These are phyloP conservation scores for Starmerella roubikii DNA, from an alignment of 805 yeast species.

Conservation along the genomic window DNA sequence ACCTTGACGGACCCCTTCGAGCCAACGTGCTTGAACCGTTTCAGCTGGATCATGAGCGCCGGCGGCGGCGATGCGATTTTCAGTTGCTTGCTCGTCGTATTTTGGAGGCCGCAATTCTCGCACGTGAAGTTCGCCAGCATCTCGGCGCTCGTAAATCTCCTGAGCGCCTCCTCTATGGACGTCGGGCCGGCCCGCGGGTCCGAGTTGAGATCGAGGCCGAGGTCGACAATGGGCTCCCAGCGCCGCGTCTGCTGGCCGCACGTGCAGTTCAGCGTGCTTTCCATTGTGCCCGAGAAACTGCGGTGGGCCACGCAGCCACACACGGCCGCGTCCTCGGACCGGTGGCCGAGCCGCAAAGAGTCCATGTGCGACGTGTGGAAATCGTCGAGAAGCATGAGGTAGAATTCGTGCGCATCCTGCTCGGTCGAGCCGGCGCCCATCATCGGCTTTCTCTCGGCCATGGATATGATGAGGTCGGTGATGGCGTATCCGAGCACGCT, in stretches of 20 bases:
- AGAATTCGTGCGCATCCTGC: slow-evolving; percentile 97
- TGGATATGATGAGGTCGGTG: slow-evolving; percentile 63
- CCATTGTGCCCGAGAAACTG: slow-evolving; percentile 70
- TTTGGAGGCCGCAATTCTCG: slow-evolving; percentile 43
- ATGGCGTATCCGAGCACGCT: slow-evolving; percentile 64
- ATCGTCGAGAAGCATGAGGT: slow-evolving; percentile 82
- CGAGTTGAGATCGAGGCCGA: slow-evolving; percentile 55
- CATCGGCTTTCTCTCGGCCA: slow-evolving; percentile 57
- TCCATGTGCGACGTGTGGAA: slow-evolving; percentile 36
- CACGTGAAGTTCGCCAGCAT: slow-evolving; percentile 67
- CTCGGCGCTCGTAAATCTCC: slow-evolving; percentile 66
- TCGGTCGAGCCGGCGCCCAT: slow-evolving; percentile 84
- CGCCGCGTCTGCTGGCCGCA: slow-evolving; percentile 47
- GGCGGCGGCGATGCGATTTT: slow-evolving; percentile 58
- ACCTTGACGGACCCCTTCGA: slow-evolving; percentile 44
- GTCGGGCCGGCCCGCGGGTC: slow-evolving; percentile 17
- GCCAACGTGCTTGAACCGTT: slow-evolving; percentile 46
- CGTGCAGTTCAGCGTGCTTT: slow-evolving; percentile 64
- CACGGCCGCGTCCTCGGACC: slow-evolving; percentile 4
- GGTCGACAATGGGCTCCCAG: slow-evolving; percentile 78
- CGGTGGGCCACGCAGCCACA: slow-evolving; percentile 77
- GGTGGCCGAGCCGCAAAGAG: slow-evolving; percentile 1
- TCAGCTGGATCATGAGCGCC: slow-evolving; percentile 71
- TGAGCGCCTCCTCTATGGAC: slow-evolving; percentile 49
- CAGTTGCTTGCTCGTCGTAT: slow-evolving; percentile 61